Percentiles rank a stretch among this genome's conserved stretches.
These are phyloP conservation scores for Zasmidium angulare DNA, from an alignment of 2,329 filamentous ascomycete genomes.

Conservation along the genomic window DNA sequence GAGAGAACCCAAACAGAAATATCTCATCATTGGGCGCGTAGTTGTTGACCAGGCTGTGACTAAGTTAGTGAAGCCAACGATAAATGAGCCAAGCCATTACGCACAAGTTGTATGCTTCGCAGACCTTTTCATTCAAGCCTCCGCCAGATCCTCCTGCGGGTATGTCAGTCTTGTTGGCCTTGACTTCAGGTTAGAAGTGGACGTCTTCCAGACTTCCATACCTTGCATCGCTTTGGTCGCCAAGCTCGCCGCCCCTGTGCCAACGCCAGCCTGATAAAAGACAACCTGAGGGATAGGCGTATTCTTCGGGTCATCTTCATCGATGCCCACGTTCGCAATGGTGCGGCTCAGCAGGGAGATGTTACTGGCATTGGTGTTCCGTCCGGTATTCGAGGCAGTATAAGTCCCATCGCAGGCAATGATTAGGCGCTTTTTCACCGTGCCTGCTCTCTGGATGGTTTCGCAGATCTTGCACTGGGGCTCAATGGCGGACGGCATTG, in stretches of 20 bases:
- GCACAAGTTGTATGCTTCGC: slow-evolving; percentile 22
- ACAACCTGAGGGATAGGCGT: slow-evolving; percentile 26
- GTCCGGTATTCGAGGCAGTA: slow-evolving; percentile 20
- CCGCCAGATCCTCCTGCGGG: slow-evolving; percentile 10
- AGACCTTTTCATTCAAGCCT: slow-evolving; percentile 14
- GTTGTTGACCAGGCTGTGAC: slow-evolving; percentile 26
- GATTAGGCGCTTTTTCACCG: slow-evolving; percentile 23
- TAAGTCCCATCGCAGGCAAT: slow-evolving; percentile 29
- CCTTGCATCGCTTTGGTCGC: slow-evolving; percentile 18
- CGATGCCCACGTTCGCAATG: slow-evolving; percentile 23
- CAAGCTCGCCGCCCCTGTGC: slow-evolving; percentile 21
- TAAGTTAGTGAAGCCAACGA: no score
- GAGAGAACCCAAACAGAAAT: slow-evolving; percentile 32
- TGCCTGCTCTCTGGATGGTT: neutral
- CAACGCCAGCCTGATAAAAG: slow-evolving; percentile 32
- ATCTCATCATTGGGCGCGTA: slow-evolving; percentile 27
- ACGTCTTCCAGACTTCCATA: slow-evolving; percentile 14
- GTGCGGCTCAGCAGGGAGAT: slow-evolving; percentile 27
- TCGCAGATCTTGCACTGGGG: neutral
- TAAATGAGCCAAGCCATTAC: no score
- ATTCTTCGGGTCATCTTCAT: slow-evolving; percentile 19
- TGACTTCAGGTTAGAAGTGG: neutral
- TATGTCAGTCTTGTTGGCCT: neutral
- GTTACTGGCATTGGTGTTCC: slow-evolving; percentile 25
- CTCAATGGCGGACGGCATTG: no score